A percentile compares a stretch with the other conserved stretches of the same genome.
Evolutionary conservation across 176 grass and related monocot genomes (phyloP).

Genomic region (Rhynchospora breviuscula): DNA sequence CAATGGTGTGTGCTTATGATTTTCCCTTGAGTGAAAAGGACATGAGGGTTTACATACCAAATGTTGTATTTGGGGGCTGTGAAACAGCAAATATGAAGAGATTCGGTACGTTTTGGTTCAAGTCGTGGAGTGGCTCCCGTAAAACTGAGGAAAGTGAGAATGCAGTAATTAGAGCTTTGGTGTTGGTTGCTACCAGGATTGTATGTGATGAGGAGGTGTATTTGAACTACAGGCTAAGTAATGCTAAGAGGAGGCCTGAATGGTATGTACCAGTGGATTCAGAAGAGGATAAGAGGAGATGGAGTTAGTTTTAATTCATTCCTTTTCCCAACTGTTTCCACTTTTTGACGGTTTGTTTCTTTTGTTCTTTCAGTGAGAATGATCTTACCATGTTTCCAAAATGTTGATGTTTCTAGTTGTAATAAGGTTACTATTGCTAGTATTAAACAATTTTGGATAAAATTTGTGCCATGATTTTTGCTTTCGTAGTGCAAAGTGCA

Average conservation of each 20-base stretch:
- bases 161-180: conserved; percentile 53
- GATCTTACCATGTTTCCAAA: neutral
- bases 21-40: conserved; percentile 72
- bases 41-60: conserved; percentile 80
- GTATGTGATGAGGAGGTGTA: conserved; percentile 75
- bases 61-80: conserved; percentile 60
- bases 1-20: conserved; percentile 90
- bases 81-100: conserved; percentile 57
- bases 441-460: neutral
- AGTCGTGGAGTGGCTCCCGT: conserved; percentile 38
- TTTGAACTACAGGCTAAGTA: conserved; percentile 83
- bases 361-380: neutral
- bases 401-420: neutral
- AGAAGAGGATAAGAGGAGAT: conserved; percentile 83
- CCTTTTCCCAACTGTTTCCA: neutral
- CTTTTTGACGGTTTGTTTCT: neutral
- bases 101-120: conserved; percentile 91
- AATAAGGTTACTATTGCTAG: neutral
- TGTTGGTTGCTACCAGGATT: conserved; percentile 68
- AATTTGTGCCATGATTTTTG: neutral
- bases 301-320: conserved; percentile 48
- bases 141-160: conserved; percentile 27
- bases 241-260: conserved; percentile 61
- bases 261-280: conserved; percentile 89
- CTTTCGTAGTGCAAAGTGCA: neutral